These are phyloP conservation scores for Excoecaria agallocha DNA, from an alignment of 345 rosid genomes.

Conservation along the genomic window DNA sequence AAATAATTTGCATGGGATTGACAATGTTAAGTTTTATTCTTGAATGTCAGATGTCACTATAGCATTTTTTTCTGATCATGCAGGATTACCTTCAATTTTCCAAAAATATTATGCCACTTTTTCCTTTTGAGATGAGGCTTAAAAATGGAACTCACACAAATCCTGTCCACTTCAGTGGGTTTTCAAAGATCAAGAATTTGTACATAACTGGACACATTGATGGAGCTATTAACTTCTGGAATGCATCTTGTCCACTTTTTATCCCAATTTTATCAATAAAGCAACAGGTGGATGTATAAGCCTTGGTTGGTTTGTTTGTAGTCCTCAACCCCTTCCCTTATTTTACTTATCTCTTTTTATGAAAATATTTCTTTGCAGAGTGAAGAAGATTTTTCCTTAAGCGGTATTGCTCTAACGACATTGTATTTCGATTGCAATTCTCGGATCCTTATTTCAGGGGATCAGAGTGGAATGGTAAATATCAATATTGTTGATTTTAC, in stretches of 20 bases:
- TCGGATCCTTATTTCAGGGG: conserved; percentile 71
- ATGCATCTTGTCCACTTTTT: conserved; percentile 61
- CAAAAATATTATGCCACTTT: conserved; percentile 51
- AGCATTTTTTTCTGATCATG: conserved; percentile 20
- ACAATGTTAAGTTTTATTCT: neutral
- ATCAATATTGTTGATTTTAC: conserved; percentile 4
- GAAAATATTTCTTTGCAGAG: conserved; percentile 47
- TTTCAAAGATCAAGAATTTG: conserved; percentile 68
- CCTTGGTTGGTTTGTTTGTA: neutral
- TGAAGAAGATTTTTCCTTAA: conserved; percentile 62
- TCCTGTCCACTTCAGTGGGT: conserved; percentile 53
- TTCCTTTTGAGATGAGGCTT: conserved; percentile 50
- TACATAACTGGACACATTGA: conserved; percentile 81
- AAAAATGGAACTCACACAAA: conserved; percentile 48
- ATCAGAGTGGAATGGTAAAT: conserved; percentile 70
- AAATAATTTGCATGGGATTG: conserved; percentile 3
- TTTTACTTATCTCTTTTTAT: neutral
- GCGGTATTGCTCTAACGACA: conserved; percentile 62
- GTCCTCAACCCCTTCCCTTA: neutral
- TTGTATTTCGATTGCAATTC: conserved; percentile 55
- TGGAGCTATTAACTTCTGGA: conserved; percentile 85
- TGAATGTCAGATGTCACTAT: neutral
- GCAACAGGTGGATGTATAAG: conserved; percentile 60
- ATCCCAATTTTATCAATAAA: conserved; percentile 59
- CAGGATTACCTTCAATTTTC: conserved; percentile 59